Evolutionary conservation across 73 alveolate genomes (phyloP), one percentile per base, ranked within the genome.

Genomic region (Urostyla sp.): DNA sequence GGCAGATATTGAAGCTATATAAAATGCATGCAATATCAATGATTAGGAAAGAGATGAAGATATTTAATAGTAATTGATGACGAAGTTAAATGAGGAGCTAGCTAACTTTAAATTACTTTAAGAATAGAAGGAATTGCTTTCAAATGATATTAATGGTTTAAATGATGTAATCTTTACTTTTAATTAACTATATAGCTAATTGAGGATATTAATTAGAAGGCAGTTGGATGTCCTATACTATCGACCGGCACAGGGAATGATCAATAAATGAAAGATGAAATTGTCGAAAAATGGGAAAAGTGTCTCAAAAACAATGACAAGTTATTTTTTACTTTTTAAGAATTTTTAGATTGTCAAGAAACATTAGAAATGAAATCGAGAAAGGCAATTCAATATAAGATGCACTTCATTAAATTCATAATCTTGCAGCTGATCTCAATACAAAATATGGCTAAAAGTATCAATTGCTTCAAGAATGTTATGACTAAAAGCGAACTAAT

Each of bases 41-140:
- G 79, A 63, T 43, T 1, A 43, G 15, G 79, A 63, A 32, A 63
- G 79, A 23, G 18, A 15, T 4, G 61, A 63, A 16, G 79, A 63
- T 20, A n/a, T 18, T 2, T 57, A 63, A 1, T 7, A 34, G 20
- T 21, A 63, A 21, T 20, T 63, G 4, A 11, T 21, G 20, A n/a
- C 61, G 5, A 7, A 10, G 44, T 3, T 38, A 5, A 1, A 63
- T 13, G 31, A 38, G 2, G 7, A 63, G 21, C 3, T 16, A 63
- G 58, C 37, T 5, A n/a, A 1, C 1, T 31, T 8, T 59, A 35
- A 11, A 24, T 6, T 31, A 4, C 56, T 59, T 4, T 35, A 59
- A 20, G 57, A 59, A 11, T 35, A 34, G 15, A 59, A 20, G 30
- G 76, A 59, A 35, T 5, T 35, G 7, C 30, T 59, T 15, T 6